Percentiles rank a stretch among this genome's conserved stretches.
phyloP scores from a whole-genome alignment of 352 stramenopile genomes.

The Phytophthora ohioensis region DNA sequence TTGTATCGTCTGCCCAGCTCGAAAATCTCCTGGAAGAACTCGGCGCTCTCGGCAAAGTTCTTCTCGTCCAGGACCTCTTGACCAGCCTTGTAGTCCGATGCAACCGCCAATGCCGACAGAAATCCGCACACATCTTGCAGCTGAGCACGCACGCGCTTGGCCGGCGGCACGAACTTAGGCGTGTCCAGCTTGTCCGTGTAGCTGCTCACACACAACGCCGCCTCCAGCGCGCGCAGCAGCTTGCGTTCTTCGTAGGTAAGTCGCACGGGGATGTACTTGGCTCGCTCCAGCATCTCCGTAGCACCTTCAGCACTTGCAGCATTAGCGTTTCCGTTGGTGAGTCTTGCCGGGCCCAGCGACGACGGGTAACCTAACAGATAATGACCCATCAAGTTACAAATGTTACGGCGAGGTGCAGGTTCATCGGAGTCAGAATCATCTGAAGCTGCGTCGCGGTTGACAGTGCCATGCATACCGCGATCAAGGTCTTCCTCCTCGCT shows the following conservation, averaged over 20 bases:
- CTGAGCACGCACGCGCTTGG: slow-evolving; percentile 89
- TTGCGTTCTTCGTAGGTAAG: slow-evolving; percentile 96
- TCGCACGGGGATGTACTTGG: slow-evolving; percentile 97
- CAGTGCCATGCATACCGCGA: slow-evolving; percentile 37
- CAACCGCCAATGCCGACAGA: slow-evolving; percentile 92
- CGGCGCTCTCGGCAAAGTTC: slow-evolving; percentile 89
- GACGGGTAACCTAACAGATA: slow-evolving; percentile 82
- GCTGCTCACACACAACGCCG: slow-evolving; percentile 92
- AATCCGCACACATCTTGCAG: slow-evolving; percentile 94
- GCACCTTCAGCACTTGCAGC: slow-evolving; percentile 26
- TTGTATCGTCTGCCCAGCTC: slow-evolving; percentile 97
- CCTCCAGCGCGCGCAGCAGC: slow-evolving; percentile 94
- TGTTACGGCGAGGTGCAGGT: slow-evolving; percentile 67
- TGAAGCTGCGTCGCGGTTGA: slow-evolving; percentile 31
- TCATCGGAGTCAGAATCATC: slow-evolving; percentile 53
- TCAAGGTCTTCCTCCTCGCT: slow-evolving; percentile 53
- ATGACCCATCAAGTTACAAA: slow-evolving; percentile 91
- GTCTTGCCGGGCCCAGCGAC: slow-evolving; percentile 33
- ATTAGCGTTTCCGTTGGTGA: slow-evolving; percentile 24
- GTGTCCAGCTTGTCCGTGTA: slow-evolving; percentile 96
- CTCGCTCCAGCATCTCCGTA: slow-evolving; percentile 85
- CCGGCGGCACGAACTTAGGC: slow-evolving; percentile 60
- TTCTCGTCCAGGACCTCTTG: slow-evolving; percentile 90
- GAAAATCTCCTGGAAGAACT: slow-evolving; percentile 93
- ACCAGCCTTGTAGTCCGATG: slow-evolving; percentile 89